Evolutionary conservation across 139 green algal genomes (phyloP), one percentile per base, ranked within the genome.

Genomic region (Micromonas commoda): DNA sequence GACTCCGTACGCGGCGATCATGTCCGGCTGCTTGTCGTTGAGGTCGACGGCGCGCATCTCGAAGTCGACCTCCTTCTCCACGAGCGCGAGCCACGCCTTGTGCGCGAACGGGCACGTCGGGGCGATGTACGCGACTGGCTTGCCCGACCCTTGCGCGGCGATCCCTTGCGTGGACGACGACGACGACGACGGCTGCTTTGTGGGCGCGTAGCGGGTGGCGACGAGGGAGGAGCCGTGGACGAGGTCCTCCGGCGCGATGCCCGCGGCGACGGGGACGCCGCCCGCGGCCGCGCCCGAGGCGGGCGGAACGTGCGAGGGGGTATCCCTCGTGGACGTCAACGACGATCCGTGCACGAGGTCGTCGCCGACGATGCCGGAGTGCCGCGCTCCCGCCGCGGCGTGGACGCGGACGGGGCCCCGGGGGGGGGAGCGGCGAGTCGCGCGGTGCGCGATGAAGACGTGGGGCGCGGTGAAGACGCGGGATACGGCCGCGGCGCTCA

Each of bases 41-140:
- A 75, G 29, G 29, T 75, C 33, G 20, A 38, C 68, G 34, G 31
- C 34, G 4, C 33, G 23, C 20, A 75, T 33, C 1, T 61, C 68
- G 6, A 37, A n/a, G 13, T 26, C 21, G 23, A 63, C 38, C 37
- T 75, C 38, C 37, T 53, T 38, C 38, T 75, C 68, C 37, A 35
- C 3, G 37, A 75, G 37, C 9, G 68, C 38, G 37, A 75, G 23
- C 68, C 68, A 75, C 4, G 23, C 6, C 21, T 26, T 23, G 5
- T 75, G 68, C 37, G 37, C 37, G 29, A 75, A 75, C 38, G 68
- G 68, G 53, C 68, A 75, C 68, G 68, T 75, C 35, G 68, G 34
- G 26, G 68, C 60, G 31, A 70, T 23, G 63, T 70, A 70, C 28
- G 34, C n/a, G n/a, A 34, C 19, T 4, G 52, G 45, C 45, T 16